These are phyloP conservation scores for Tieghemostelium lacteum DNA, from an alignment of 78 protist genomes.

Conservation along the genomic window DNA sequence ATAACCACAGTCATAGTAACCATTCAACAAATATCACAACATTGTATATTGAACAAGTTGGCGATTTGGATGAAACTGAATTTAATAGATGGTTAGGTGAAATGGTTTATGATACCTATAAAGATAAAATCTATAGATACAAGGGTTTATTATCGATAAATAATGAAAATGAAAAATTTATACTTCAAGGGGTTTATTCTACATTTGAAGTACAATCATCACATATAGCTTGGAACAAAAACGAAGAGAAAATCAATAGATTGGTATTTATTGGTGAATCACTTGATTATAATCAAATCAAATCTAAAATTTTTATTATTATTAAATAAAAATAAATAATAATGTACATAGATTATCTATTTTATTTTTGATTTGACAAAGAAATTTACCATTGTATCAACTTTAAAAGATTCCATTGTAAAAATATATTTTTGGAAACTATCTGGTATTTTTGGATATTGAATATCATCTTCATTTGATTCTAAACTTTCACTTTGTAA, in stretches of 20 bases:
- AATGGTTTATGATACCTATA: slow-evolving; percentile 33
- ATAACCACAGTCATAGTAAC: neutral
- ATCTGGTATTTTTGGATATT: slow-evolving; percentile 15
- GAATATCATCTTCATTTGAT: neutral
- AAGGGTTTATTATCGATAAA: slow-evolving; percentile 55
- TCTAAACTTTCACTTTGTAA: neutral
- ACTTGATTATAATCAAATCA: slow-evolving; percentile 2
- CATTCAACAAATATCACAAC: slow-evolving; percentile 55
- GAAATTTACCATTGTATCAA: neutral
- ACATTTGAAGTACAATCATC: slow-evolving; percentile 57
- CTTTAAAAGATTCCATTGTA: slow-evolving; percentile 6
- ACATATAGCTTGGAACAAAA: slow-evolving; percentile 21
- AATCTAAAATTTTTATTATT: neutral
- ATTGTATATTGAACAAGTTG: slow-evolving; percentile 15
- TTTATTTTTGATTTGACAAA: slow-evolving; percentile 1
- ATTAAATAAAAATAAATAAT: neutral
- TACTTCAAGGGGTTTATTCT: slow-evolving; percentile 70
- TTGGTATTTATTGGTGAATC: slow-evolving; percentile 63
- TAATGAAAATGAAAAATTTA: slow-evolving; percentile 34
- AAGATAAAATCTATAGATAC: slow-evolving; percentile 33
- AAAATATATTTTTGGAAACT: neutral
- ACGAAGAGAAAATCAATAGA: slow-evolving; percentile 14
- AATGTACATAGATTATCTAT: neutral
- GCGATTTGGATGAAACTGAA: slow-evolving; percentile 5
- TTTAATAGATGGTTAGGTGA: slow-evolving; percentile 62